These are phyloP conservation scores for Sarocladium brachiariae DNA, from an alignment of 2,329 filamentous ascomycete genomes.

Conservation along the genomic window DNA sequence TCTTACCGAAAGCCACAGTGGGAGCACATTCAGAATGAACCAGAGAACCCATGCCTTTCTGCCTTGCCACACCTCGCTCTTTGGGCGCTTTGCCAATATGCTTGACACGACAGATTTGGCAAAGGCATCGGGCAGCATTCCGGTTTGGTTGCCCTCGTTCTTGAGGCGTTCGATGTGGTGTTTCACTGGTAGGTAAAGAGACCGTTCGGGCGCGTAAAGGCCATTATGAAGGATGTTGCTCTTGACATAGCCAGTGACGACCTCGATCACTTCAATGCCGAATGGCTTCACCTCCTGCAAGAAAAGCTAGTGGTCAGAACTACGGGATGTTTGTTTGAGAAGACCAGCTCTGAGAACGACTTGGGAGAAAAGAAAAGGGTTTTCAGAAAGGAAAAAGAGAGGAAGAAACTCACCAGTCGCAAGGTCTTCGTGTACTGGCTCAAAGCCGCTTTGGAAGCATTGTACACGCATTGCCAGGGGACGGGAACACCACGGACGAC, in stretches of 20 bases:
- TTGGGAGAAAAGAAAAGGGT: background rate
- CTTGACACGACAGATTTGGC: constrained; percentile 10
- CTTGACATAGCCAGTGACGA: constrained; percentile 12
- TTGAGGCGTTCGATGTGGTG: constrained; percentile 8
- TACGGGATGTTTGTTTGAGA: no score
- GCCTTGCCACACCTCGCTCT: constrained; percentile 12
- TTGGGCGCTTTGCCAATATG: constrained; percentile 3
- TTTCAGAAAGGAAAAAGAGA: background rate
- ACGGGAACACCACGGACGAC: constrained; percentile 5
- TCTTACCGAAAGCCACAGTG: constrained; percentile 10
- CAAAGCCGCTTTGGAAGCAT: constrained; percentile 15
- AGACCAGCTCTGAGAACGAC: no score
- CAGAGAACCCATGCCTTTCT: background rate
- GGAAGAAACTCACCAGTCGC: constrained; percentile 11
- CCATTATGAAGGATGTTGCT: constrained; percentile 12
- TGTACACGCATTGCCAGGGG: constrained; percentile 14
- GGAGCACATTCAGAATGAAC: constrained; percentile 9
- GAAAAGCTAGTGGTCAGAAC: constrained; percentile 2
- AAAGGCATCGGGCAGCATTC: constrained; percentile 9
- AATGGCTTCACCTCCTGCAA: constrained; percentile 12
- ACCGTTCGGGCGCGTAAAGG: constrained; percentile 9
- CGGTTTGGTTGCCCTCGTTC: constrained; percentile 9
- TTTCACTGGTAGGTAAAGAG: constrained; percentile 10
- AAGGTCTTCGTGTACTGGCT: constrained; percentile 13
- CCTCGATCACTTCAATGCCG: constrained; percentile 11